These are phyloP conservation scores for Pseudoturritis turrita DNA, from an alignment of 345 rosid genomes.

Conservation along the genomic window DNA sequence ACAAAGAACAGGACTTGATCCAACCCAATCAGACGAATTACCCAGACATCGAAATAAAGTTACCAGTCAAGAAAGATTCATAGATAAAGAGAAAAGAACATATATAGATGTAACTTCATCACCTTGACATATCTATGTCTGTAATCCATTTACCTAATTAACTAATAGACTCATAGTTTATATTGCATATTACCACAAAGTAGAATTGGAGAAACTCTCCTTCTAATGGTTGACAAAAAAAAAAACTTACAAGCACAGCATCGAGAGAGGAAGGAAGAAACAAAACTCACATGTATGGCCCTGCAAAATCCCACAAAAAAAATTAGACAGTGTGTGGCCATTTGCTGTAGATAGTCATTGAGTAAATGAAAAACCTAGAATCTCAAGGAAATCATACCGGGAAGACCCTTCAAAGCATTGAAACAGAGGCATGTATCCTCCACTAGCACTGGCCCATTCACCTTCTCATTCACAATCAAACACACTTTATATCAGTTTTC, in stretches of 20 bases:
- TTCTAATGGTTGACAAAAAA: not conserved
- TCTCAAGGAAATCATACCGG: constrained; percentile 42
- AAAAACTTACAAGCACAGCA: not conserved
- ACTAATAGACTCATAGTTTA: not conserved
- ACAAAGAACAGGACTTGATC: not conserved
- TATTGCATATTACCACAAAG: not conserved
- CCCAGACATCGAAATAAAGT: not conserved
- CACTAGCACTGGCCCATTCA: constrained; percentile 87
- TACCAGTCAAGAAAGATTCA: not conserved
- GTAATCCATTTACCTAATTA: not conserved
- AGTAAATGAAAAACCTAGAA: not conserved
- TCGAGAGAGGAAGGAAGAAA: not conserved
- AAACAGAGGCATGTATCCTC: constrained; percentile 98
- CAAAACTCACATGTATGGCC: constrained; percentile 89
- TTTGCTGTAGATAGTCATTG: not conserved
- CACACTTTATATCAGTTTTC: not conserved
- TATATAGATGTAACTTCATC: not conserved
- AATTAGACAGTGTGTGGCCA: not conserved
- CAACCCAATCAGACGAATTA: not conserved
- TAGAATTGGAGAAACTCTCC: not conserved
- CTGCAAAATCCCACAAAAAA: constrained; percentile 45
- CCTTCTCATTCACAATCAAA: constrained; percentile 42
- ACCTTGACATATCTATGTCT: not conserved
- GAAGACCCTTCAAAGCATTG: constrained; percentile 93
- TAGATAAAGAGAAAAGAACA: not conserved